phyloP scores from a whole-genome alignment of 257 asterid species.

The Galeopsis tetrahit region DNA sequence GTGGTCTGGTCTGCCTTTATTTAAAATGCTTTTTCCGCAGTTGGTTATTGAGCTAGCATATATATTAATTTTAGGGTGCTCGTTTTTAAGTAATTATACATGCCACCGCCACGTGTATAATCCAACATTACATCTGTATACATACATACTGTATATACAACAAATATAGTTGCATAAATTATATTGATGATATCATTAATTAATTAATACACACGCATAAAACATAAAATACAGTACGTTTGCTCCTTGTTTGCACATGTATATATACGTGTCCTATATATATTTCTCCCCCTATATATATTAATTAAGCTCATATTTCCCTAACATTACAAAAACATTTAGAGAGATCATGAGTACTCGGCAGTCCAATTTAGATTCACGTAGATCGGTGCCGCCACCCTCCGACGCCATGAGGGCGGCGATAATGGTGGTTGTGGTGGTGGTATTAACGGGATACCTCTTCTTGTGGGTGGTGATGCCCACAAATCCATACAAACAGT shows the following conservation, averaged over 20 bases:
- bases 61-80: background rate
- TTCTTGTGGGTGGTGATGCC: slow-evolving; percentile 67
- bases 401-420: slow-evolving; percentile 37
- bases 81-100: background rate
- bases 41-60: background rate
- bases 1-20: too few relatives aligned
- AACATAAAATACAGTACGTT: background rate
- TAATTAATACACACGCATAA: background rate
- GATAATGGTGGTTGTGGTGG: slow-evolving; percentile 44
- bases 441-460: slow-evolving; percentile 54
- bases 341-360: background rate
- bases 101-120: slow-evolving; percentile 10
- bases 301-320: too few relatives aligned
- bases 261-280: too few relatives aligned
- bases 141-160: too few relatives aligned
- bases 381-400: slow-evolving; percentile 24
- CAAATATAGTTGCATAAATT: too few relatives aligned
- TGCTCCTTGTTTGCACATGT: background rate
- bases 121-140: background rate
- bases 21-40: background rate
- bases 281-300: too few relatives aligned
- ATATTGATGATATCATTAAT: background rate
- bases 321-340: background rate
- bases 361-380: background rate
- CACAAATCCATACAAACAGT: slow-evolving; percentile 44